Conservation (phyloP, 345 rosid species). For the Hypericum androsaemum region DNA sequence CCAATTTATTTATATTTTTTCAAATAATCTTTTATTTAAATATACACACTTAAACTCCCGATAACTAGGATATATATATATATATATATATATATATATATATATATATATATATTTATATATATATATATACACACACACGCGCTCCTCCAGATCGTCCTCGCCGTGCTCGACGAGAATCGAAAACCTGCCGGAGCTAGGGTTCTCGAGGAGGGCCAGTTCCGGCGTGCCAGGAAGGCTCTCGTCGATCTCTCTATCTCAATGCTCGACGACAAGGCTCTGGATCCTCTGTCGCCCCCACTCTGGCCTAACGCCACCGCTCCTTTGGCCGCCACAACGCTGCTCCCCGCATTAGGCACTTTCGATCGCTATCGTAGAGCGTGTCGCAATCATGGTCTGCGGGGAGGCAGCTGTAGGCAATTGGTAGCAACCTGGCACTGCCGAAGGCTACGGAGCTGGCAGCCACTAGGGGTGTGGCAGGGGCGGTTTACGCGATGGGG, state of each 20-base stretch:
- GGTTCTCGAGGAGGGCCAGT: slow-evolving; percentile 68
- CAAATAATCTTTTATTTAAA: too few relatives aligned
- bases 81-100: too few relatives aligned
- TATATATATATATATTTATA: too few relatives aligned
- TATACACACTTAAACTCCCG: too few relatives aligned
- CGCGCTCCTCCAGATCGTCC: slow-evolving; percentile 32
- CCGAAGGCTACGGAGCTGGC: slow-evolving; percentile 49
- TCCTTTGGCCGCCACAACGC: slow-evolving; percentile 55
- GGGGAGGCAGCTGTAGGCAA: slow-evolving; percentile 70
- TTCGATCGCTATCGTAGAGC: slow-evolving; percentile 87
- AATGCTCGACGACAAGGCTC: slow-evolving; percentile 82
- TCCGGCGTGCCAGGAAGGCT: too few relatives aligned
- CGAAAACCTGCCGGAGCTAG: too few relatives aligned
- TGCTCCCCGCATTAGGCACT: slow-evolving; percentile 42
- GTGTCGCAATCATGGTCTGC: slow-evolving; percentile 98
- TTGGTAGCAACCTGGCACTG: slow-evolving; percentile 47
- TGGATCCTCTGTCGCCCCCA: slow-evolving; percentile 7
- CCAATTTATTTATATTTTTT: too few relatives aligned
- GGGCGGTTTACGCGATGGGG: slow-evolving; percentile 59
- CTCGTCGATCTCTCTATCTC: too few relatives aligned
- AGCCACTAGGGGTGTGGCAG: slow-evolving; percentile 52
- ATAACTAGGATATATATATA: too few relatives aligned
- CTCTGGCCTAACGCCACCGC: slow-evolving; percentile 62
- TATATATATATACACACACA: too few relatives aligned
- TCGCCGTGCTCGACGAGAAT: slow-evolving; percentile 34